Conservation (phyloP, 192 early-diverging fungal genomes). For the Oehlia diaphana region DNA sequence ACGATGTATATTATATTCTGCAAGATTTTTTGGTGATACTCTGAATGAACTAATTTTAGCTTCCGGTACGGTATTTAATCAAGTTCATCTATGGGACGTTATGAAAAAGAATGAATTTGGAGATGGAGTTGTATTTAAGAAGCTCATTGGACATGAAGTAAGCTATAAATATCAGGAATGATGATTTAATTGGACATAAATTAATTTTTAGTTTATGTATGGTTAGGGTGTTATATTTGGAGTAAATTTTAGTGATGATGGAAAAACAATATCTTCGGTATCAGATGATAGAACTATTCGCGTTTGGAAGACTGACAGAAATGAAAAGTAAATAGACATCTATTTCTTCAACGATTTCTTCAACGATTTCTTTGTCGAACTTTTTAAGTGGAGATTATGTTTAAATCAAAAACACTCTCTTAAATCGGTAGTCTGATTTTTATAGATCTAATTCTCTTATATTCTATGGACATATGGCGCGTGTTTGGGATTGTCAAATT, state of each 20-base stretch:
- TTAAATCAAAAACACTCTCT: background rate
- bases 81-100: slow-evolving; percentile 73
- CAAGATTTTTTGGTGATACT: slow-evolving; percentile 64
- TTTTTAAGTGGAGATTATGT: slow-evolving; percentile 6
- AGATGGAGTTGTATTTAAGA: slow-evolving; percentile 44
- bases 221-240: slow-evolving; percentile 73
- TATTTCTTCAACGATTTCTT: background rate
- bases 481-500: slow-evolving; percentile 79
- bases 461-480: slow-evolving; percentile 74
- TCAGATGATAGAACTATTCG: slow-evolving; percentile 85
- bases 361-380: too few relatives aligned
- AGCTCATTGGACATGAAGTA: slow-evolving; percentile 58
- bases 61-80: slow-evolving; percentile 83
- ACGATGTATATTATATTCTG: slow-evolving; percentile 74
- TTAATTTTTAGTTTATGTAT: background rate
- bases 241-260: slow-evolving; percentile 65
- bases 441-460: slow-evolving; percentile 25
- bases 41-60: slow-evolving; percentile 55
- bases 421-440: background rate
- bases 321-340: slow-evolving; percentile 32
- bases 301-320: slow-evolving; percentile 58
- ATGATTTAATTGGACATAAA: background rate
- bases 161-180: background rate
- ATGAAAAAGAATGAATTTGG: slow-evolving; percentile 36
- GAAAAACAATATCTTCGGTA: slow-evolving; percentile 59